phyloP scores from a whole-genome alignment of 441 rosid genomes.

The Bocquillonia castaneifolia region DNA sequence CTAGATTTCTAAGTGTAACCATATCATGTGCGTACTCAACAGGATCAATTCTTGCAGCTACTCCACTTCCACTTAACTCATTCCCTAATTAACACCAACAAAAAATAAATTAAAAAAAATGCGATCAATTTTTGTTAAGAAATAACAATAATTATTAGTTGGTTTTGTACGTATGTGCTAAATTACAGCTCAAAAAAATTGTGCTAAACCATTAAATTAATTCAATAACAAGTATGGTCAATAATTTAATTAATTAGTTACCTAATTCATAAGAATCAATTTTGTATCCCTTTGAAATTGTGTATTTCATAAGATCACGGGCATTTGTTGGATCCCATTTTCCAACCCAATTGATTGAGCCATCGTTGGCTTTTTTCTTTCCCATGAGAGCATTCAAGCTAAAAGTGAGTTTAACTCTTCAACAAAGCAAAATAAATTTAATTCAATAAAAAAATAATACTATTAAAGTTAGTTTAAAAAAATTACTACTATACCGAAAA shows the following conservation, averaged over 20 bases:
- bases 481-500: not conserved
- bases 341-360: conserved; percentile 33
- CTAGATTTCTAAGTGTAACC: conserved; percentile 30
- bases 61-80: conserved; percentile 56
- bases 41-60: conserved; percentile 40
- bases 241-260: conserved; percentile 8
- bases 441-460: not conserved
- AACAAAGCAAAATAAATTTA: not conserved
- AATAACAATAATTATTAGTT: not conserved
- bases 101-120: not conserved
- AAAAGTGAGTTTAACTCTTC: conserved; percentile 44
- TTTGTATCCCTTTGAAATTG: conserved; percentile 44
- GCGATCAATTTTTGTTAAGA: too few relatives aligned
- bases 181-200: too few relatives aligned
- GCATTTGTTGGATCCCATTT: conserved; percentile 43
- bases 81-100: conserved; percentile 37
- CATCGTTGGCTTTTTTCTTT: conserved; percentile 19
- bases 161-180: too few relatives aligned
- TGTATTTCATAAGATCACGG: conserved; percentile 41
- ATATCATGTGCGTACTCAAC: conserved; percentile 45
- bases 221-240: too few relatives aligned
- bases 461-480: not conserved
- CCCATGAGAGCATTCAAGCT: conserved; percentile 53
- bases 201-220: too few relatives aligned
- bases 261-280: conserved; percentile 64